These are phyloP conservation scores for Candida frijolesensis DNA, from an alignment of 1,139 yeast species.

Conservation along the genomic window DNA sequence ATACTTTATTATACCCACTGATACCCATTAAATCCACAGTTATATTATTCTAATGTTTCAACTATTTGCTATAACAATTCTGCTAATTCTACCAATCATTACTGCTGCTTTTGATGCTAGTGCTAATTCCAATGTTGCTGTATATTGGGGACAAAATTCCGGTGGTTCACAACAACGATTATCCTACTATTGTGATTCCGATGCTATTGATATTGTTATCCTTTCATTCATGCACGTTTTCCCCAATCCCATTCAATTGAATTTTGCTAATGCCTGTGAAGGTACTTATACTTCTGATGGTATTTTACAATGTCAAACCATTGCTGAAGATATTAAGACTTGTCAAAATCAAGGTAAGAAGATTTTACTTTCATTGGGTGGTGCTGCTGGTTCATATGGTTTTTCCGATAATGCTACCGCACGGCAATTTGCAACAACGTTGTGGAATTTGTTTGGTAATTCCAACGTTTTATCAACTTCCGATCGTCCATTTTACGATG, in stretches of 20 bases:
- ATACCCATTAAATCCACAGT: neutral
- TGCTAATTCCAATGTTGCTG: constrained; percentile 63
- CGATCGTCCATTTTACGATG: constrained; percentile 73
- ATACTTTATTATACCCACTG: neutral
- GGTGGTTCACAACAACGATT: constrained; percentile 62
- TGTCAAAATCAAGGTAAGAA: constrained; percentile 83
- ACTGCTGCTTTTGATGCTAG: constrained; percentile 42
- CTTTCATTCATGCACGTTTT: constrained; percentile 70
- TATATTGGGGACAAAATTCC: constrained; percentile 93
- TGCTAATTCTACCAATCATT: constrained; percentile 10
- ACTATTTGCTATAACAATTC: constrained; percentile 5
- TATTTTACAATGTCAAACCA: constrained; percentile 58
- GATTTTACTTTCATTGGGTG: constrained; percentile 83
- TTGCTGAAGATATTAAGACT: constrained; percentile 75
- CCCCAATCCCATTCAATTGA: constrained; percentile 51
- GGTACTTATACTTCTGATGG: constrained; percentile 53
- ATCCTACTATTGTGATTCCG: constrained; percentile 67
- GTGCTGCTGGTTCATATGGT: constrained; percentile 81
- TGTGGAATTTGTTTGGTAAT: constrained; percentile 88
- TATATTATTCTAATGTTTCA: neutral
- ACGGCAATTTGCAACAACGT: constrained; percentile 64
- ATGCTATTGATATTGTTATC: constrained; percentile 70
- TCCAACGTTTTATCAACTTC: constrained; percentile 45
- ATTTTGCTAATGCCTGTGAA: constrained; percentile 72
- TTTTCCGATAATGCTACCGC: constrained; percentile 66